Percentiles rank a stretch among this genome's conserved stretches.
Evolutionary conservation across 225 moss, liverwort and hornwort genomes (phyloP).

Genomic region (Marchantia polymorpha): DNA sequence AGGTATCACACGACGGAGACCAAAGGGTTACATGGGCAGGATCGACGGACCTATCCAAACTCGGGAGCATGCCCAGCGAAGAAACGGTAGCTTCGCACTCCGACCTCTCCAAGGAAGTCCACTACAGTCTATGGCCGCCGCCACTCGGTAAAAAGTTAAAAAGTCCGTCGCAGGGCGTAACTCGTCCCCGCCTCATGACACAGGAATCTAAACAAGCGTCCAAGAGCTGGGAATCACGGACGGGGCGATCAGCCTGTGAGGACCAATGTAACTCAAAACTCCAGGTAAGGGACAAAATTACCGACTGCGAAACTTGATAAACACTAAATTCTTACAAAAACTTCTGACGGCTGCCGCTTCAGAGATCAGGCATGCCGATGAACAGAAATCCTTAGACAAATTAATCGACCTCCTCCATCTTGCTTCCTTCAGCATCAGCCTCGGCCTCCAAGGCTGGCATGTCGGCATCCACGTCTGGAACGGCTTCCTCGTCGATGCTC

Average conservation of each 20-base stretch:
- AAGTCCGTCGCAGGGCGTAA: neutral
- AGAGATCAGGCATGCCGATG: neutral
- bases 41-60: neutral
- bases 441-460: constrained; percentile 54
- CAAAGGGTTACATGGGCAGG: too few relatives aligned
- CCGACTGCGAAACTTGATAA: neutral
- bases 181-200: neutral
- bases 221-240: neutral
- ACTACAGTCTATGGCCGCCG: constrained; percentile 15
- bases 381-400: neutral
- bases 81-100: constrained; percentile 8
- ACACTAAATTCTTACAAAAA: constrained; percentile 7
- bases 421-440: constrained; percentile 51
- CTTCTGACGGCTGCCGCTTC: neutral
- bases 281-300: constrained; percentile 8
- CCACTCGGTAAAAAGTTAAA: neutral
- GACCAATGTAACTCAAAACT: neutral
- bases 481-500: constrained; percentile 59
- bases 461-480: constrained; percentile 34
- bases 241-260: neutral
- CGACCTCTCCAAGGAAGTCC: constrained; percentile 7
- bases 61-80: constrained; percentile 2
- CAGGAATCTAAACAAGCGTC: neutral
- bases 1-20: neutral
- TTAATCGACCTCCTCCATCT: constrained; percentile 60